Base-by-base conservation (phyloP, 139 green algal genomes). In the Chlamydomonas applanata region DNA sequence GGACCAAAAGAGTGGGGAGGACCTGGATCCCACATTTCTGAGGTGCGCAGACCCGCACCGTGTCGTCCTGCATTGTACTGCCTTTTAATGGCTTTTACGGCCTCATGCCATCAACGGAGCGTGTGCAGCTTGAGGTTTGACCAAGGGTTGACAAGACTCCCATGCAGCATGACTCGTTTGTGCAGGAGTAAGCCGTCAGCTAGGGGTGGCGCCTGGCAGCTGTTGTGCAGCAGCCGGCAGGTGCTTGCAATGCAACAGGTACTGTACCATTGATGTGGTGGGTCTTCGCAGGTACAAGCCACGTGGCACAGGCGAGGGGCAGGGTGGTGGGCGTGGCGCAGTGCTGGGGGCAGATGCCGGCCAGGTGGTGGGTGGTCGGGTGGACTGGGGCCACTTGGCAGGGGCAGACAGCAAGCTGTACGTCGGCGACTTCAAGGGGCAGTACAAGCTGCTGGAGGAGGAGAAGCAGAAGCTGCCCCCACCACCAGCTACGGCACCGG, bases 1-100 rank as follows among this genome's bases (percentile, higher is more conserved):
- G 11, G 78, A 85, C 64, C 90, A 93, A 74, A 60, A 61, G 40
- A 76, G 77, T 25, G 88, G 88, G 16, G 79, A 81, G 9, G 88
- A 93, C 74, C 69, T 88, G 27, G 88, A 93, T 74, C 84, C 88
- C 20, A 72, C 29, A 3, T 69, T 52, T 13, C 63, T 45, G 1
- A 72, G 63, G 76, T 77, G 40, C 40, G n/a, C n/a, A n/a, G n/a
- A n/a, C n/a, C n/a, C 40, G 11, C 40, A 7, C 11, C 40, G 40
- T 49, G 40, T 49, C 7, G 40, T 11, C 11, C 40, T 49, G 40
- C 11, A 11, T 49, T 49, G 40, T 11, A 49, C 7, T 49, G 40
- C 40, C 7, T 49, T 49, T 7, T 49, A 11, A 49, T 49, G 40
- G 40, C 7, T 19, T 49, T 7, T 11, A 49, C 40, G 7, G 40